Conservation (phyloP, 2,329 filamentous ascomycete genomes). For the Thielaviopsis populi region DNA sequence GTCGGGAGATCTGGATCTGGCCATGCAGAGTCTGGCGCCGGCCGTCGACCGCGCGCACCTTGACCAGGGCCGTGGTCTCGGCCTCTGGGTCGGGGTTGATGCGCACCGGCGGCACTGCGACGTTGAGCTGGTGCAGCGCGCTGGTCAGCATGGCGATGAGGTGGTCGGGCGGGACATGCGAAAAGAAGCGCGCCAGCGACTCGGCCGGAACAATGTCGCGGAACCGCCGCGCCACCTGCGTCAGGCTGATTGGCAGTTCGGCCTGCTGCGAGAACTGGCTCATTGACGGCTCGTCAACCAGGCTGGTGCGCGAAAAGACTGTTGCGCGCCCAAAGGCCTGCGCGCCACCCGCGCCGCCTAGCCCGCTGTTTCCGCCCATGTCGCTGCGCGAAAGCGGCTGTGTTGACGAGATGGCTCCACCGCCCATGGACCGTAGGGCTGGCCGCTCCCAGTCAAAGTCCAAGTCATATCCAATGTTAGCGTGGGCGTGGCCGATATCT, state of each 20-base stretch:
- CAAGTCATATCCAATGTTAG: conserved; percentile 42
- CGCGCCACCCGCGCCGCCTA: background rate
- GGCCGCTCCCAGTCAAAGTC: conserved; percentile 83
- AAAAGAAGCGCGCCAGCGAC: conserved; percentile 84
- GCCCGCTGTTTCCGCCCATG: conserved; percentile 19
- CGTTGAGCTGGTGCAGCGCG: conserved; percentile 70
- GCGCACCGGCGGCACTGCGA: conserved; percentile 47
- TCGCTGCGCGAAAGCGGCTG: conserved; percentile 31
- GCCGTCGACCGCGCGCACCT: conserved; percentile 59
- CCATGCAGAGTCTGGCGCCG: conserved; percentile 59
- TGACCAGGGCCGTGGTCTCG: conserved; percentile 40
- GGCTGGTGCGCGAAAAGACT: conserved; percentile 40
- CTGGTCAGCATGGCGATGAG: conserved; percentile 68
- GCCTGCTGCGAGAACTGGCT: conserved; percentile 71
- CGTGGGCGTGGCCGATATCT: conserved; percentile 33
- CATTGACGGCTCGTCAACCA: conserved; percentile 76
- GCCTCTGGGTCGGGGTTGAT: conserved; percentile 24
- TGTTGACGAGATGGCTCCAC: conserved; percentile 31
- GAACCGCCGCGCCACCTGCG: conserved; percentile 78
- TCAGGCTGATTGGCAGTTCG: conserved; percentile 66
- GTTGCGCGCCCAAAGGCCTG: conserved; percentile 2
- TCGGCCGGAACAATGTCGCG: conserved; percentile 80
- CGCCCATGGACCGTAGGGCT: conserved; percentile 36
- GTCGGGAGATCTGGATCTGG: conserved; percentile 57
- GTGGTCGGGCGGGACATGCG: conserved; percentile 56